A percentile compares a stretch with the other conserved stretches of the same genome.
phyloP scores from a whole-genome alignment of 345 rosid genomes.

The Tarenaya hassleriana region DNA sequence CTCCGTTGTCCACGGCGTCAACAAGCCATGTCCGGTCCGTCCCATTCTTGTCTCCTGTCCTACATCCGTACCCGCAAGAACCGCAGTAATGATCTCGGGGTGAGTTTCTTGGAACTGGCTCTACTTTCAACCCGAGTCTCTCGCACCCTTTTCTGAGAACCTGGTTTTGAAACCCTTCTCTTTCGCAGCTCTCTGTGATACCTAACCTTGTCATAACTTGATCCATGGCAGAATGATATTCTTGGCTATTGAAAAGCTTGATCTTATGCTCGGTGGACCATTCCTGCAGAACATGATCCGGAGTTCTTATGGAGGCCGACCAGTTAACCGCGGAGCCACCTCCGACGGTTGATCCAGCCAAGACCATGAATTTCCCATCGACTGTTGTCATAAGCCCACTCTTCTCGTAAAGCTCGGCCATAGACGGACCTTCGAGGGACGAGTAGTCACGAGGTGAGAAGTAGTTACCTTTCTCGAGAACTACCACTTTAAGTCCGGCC shows the following conservation, averaged over 20 bases:
- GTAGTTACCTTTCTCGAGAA: conserved; percentile 69
- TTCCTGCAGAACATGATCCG: conserved; percentile 58
- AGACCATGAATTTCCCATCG: conserved; percentile 43
- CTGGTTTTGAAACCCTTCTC: conserved; percentile 68
- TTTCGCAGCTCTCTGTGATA: conserved; percentile 48
- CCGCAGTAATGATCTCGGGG: conserved; percentile 72
- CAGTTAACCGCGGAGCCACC: conserved; percentile 84
- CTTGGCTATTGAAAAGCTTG: conserved; percentile 46
- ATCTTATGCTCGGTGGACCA: conserved; percentile 42
- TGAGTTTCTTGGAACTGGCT: conserved; percentile 56
- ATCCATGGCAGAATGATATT: conserved; percentile 56
- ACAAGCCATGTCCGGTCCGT: conserved; percentile 77
- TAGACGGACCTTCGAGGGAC: conserved; percentile 60
- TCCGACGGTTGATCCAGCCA: conserved; percentile 82
- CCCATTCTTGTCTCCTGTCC: conserved; percentile 66
- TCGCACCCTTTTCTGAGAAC: conserved; percentile 67
- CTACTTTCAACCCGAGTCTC: conserved; percentile 53
- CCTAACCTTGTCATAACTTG: conserved; percentile 66
- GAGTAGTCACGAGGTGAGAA: conserved; percentile 55
- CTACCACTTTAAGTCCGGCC: conserved; percentile 68
- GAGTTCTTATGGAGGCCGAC: conserved; percentile 76
- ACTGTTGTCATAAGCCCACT: conserved; percentile 53
- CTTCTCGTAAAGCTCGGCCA: conserved; percentile 65
- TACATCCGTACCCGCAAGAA: conserved; percentile 79
- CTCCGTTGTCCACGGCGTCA: conserved; percentile 62